Conservation (phyloP, 176 grass and related monocot genomes). For the Rhynchospora pubera region DNA sequence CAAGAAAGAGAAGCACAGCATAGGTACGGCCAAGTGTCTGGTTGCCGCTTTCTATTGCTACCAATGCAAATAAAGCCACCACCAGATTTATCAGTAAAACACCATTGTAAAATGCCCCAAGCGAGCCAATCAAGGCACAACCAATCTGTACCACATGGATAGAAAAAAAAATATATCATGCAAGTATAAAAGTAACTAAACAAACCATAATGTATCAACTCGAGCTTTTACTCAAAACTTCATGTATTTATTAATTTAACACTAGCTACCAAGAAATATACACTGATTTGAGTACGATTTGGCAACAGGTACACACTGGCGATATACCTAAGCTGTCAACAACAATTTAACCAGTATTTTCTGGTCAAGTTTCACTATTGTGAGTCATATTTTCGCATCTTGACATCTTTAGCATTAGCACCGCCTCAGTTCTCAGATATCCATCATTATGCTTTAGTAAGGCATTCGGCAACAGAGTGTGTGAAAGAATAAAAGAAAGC, state of each 20-base stretch:
- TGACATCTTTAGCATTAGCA: too few relatives aligned
- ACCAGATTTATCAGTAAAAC: constrained; percentile 95
- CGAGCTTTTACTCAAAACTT: neutral
- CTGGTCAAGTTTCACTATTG: neutral
- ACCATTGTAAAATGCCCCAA: constrained; percentile 83
- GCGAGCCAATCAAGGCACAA: constrained; percentile 82
- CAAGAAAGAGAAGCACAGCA: constrained; percentile 78
- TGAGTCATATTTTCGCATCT: neutral
- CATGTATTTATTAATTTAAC: neutral
- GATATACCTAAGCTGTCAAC: neutral
- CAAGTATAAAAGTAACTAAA: neutral
- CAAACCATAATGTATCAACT: neutral
- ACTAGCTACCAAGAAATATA: neutral
- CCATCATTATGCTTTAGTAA: too few relatives aligned
- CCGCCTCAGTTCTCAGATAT: neutral
- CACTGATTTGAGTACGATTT: neutral
- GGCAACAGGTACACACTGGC: neutral
- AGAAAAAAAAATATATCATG: neutral
- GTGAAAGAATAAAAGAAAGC: neutral
- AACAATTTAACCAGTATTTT: neutral
- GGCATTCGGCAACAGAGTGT: too few relatives aligned
- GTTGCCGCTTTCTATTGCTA: constrained; percentile 88
- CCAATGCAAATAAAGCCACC: constrained; percentile 83
- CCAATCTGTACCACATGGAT: constrained; percentile 43
- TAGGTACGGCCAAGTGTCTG: constrained; percentile 87